Percentiles rank a stretch among this genome's conserved stretches.
phyloP scores from a whole-genome alignment of 1,284 basidiomycete genomes.

The Phlebopus sp. region DNA sequence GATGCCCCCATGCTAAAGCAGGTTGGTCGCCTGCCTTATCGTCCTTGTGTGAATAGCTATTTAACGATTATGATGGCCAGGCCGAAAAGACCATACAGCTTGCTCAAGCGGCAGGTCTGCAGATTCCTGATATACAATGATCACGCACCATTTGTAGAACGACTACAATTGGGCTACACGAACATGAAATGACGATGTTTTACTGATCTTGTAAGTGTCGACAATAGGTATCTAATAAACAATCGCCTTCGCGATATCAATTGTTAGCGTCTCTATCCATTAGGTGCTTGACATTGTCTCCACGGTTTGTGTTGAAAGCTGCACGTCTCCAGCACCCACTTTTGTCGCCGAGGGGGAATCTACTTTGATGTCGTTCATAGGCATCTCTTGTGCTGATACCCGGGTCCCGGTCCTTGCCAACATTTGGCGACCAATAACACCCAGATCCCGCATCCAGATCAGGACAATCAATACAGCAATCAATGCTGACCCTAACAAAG shows the following conservation, averaged over 20 bases:
- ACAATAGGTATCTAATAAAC: too few species aligned
- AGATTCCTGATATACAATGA: too few species aligned
- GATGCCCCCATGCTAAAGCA: slow-evolving; percentile 92
- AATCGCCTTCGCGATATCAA: too few species aligned
- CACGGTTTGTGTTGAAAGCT: neutral
- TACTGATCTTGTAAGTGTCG: too few species aligned
- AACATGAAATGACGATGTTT: too few species aligned
- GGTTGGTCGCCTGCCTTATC: slow-evolving; percentile 37
- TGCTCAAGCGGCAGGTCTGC: slow-evolving; percentile 60
- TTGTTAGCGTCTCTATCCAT: too few species aligned
- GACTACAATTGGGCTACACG: too few species aligned
- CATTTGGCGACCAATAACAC: slow-evolving; percentile 17
- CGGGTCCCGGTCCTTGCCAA: neutral
- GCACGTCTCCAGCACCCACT: neutral
- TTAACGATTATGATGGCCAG: slow-evolving; percentile 31
- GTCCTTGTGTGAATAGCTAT: too few species aligned
- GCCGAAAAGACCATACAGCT: slow-evolving; percentile 61
- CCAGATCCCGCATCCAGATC: slow-evolving; percentile 31
- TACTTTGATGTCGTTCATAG: neutral
- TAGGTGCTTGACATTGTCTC: too few species aligned
- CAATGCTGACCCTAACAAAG: slow-evolving; percentile 24
- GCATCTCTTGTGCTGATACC: neutral
- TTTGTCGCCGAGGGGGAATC: neutral
- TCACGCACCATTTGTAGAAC: too few species aligned
- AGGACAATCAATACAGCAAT: slow-evolving; percentile 26